Evolutionary conservation across 129 eudicot species (phyloP), one percentile per base, ranked within the genome.

Genomic region (Rutidosis leptorrhynchoides): DNA sequence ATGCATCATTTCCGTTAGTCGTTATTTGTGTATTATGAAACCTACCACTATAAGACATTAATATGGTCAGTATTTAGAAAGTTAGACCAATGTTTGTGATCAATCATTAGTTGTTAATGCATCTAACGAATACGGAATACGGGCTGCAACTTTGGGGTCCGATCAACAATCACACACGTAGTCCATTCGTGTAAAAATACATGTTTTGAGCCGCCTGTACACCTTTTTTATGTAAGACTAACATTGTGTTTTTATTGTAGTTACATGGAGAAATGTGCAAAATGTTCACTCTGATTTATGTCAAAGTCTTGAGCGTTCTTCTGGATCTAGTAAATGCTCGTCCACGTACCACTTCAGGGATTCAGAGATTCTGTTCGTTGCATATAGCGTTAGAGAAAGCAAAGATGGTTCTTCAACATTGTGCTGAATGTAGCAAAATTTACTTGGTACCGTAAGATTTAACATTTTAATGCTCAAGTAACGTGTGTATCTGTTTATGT

Each of bases 311-410:
- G 77, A 73, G 77, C 3, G 81, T 93, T 76, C 89, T 93, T 62
- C 99, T 96, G 0, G 90, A 85, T 19, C 52, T 93, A 29, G 99
- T 88, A 82, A 95, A 89, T 1, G 82, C 99, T 16, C 80, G 99
- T 23, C 99, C 99, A 0, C 79, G 99, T 62, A 93, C 96, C 77
- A 93, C 92, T 30, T 83, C 99, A 20, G 99, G 99, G 42, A 93
- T 93, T 72, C 99, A 93, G 78, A 95, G 96, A 51, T 75, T 93
- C 53, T 93, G 99, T 70, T 80, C 96, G 68, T 76, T 93, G 68
- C 99, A 93, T 77, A 82, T 93, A 27, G 96, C 99, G 9, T 86
- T 93, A 62, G 99, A 93, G 83, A 93, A 93, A 84, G 74, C 99
- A 32, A 88, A 86, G 81, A 86, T 78, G 65, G 71, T 93, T 73